Evolutionary conservation across 1,139 yeast genomes (phyloP).

Genomic region (Chernovozyma aurita): DNA sequence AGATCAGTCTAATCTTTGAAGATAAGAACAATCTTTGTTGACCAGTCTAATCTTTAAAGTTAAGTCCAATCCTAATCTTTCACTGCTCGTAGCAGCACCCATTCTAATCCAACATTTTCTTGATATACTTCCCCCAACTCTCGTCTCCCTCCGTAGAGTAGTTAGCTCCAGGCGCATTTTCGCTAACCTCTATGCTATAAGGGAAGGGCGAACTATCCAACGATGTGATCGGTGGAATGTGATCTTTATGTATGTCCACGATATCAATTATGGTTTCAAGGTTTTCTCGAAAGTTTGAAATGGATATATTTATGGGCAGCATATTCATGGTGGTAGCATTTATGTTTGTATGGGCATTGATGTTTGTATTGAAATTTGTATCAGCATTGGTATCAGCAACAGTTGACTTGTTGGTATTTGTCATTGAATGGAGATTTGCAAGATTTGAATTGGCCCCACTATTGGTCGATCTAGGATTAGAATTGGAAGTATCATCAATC

Average conservation of each 20-base stretch:
- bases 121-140: conserved; percentile 48
- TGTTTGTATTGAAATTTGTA: background rate
- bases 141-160: conserved; percentile 20
- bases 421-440: too few relatives aligned
- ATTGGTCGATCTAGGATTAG: background rate
- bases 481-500: conserved; percentile 2
- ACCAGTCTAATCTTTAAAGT: too few relatives aligned
- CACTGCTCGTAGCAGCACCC: too few relatives aligned
- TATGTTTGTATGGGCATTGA: background rate
- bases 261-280: conserved; percentile 45
- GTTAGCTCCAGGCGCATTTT: conserved; percentile 12
- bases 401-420: background rate
- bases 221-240: conserved; percentile 71
- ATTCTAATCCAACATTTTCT: conserved; percentile 35
- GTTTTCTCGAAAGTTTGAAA: conserved; percentile 37
- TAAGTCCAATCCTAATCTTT: too few relatives aligned
- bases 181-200: conserved; percentile 33
- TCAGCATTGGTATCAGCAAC: background rate
- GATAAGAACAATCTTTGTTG: too few relatives aligned
- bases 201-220: conserved; percentile 68
- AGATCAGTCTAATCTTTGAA: too few relatives aligned
- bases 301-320: conserved; percentile 19
- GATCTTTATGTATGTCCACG: conserved; percentile 55
- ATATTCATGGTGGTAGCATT: background rate
- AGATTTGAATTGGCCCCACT: too few relatives aligned